Conservation (phyloP, 139 green algal genomes). For the Tetraselmis striata region DNA sequence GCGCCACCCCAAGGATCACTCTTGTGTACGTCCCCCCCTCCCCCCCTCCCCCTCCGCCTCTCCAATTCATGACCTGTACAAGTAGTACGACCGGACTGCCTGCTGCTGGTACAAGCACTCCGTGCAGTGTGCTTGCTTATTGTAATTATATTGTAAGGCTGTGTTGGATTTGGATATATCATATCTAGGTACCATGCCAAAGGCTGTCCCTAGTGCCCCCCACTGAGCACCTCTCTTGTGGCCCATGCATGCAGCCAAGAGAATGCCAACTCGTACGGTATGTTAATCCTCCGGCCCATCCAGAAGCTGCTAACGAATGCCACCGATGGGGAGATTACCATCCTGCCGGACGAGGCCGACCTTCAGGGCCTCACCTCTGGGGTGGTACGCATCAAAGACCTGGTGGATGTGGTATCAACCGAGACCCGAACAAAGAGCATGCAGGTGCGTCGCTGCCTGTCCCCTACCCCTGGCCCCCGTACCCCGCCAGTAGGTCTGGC, state of each 20-base stretch:
- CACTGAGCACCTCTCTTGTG: too few relatives aligned
- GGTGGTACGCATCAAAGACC: background rate
- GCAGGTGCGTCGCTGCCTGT: too few relatives aligned
- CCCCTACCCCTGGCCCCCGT: too few relatives aligned
- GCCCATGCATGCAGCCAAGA: too few relatives aligned
- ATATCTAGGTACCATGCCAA: too few relatives aligned
- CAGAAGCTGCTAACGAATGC: background rate
- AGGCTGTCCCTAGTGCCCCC: background rate
- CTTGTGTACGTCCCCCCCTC: background rate
- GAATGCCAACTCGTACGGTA: background rate
- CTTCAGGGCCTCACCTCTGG: background rate
- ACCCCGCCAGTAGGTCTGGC: too few relatives aligned
- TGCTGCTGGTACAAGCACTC: too few relatives aligned
- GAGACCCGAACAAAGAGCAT: background rate
- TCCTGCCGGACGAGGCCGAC: background rate
- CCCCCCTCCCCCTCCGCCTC: background rate
- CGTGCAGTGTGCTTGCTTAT: too few relatives aligned
- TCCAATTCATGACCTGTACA: too few relatives aligned
- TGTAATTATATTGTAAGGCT: too few relatives aligned
- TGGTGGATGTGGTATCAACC: background rate
- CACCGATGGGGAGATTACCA: background rate
- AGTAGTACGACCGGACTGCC: too few relatives aligned
- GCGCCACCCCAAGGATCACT: background rate
- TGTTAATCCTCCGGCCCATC: background rate
- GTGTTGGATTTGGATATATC: too few relatives aligned